Conservation (phyloP, 2,329 filamentous ascomycete genomes). For the Ceratocystis colombiana region DNA sequence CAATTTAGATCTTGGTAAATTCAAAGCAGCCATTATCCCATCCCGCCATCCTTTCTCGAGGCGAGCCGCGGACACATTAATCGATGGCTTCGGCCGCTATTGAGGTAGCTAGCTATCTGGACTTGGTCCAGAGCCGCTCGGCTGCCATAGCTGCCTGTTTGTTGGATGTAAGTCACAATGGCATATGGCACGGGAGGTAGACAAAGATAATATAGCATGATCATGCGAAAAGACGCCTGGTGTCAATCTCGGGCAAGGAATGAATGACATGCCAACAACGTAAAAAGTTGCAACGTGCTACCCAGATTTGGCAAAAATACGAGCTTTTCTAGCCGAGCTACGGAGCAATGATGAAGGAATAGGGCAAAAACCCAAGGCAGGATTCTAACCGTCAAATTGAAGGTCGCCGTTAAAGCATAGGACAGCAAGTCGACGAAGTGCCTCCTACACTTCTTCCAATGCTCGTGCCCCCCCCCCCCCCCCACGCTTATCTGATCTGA, state of each 20-base stretch:
- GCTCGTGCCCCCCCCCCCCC: not conserved
- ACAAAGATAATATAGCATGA: not conserved
- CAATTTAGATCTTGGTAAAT: not conserved
- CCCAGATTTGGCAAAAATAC: not conserved
- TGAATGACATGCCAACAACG: not conserved
- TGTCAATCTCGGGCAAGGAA: not conserved
- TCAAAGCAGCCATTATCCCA: not conserved
- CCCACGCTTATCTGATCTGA: constrained; percentile 14
- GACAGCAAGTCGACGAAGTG: not conserved
- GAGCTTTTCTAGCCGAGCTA: not conserved
- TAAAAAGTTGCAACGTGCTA: not conserved
- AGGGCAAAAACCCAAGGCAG: not conserved
- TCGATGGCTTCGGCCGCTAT: not conserved
- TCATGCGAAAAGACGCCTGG: not conserved
- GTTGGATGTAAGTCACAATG: not conserved
- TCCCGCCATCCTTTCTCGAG: not conserved
- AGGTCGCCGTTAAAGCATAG: not conserved
- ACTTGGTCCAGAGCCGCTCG: not conserved
- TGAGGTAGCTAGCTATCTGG: not conserved
- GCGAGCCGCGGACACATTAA: not conserved
- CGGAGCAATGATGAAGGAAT: not conserved
- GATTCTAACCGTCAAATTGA: not conserved
- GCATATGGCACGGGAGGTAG: not conserved
- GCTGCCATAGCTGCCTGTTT: not conserved
- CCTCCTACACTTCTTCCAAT: not conserved